Percentiles rank a stretch among this genome's conserved stretches.
phyloP scores from a whole-genome alignment of 805 yeast species.

The Wickerhamomyces pijperi region DNA sequence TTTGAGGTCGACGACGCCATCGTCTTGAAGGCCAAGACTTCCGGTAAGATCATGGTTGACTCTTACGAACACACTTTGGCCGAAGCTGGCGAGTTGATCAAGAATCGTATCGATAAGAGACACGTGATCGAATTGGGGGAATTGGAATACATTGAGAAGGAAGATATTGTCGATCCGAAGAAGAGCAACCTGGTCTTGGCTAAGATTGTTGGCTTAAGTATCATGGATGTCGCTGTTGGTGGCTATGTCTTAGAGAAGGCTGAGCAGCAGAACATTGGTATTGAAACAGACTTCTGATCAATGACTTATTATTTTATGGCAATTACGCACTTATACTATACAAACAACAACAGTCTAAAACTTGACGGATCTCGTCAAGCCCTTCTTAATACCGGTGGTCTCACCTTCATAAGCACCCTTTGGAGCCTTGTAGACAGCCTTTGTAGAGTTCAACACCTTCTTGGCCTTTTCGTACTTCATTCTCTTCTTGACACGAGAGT shows the following conservation, averaged over 20 bases:
- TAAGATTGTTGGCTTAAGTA: constrained; percentile 52
- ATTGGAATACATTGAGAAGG: constrained; percentile 14
- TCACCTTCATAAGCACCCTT: constrained; percentile 87
- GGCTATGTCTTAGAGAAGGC: constrained; percentile 26
- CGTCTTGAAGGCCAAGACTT: constrained; percentile 23
- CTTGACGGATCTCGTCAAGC: constrained; percentile 77
- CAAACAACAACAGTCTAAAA: too few relatives aligned
- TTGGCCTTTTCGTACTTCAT: constrained; percentile 90
- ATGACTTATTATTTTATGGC: too few relatives aligned
- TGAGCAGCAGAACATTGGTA: constrained; percentile 18
- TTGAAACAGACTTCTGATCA: constrained; percentile 4
- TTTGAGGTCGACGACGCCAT: constrained; percentile 41
- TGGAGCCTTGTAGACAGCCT: constrained; percentile 74
- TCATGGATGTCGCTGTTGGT: constrained; percentile 53
- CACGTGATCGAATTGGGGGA: constrained; percentile 39
- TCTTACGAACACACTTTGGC: constrained; percentile 41
- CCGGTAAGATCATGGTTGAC: constrained; percentile 43
- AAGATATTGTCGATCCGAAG: constrained; percentile 5
- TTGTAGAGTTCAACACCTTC: constrained; percentile 83
- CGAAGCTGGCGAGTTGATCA: constrained; percentile 60
- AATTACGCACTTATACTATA: too few relatives aligned
- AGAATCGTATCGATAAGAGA: constrained; percentile 25
- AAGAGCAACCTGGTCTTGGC: constrained; percentile 28
- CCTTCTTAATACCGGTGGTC: constrained; percentile 94
- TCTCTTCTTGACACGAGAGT: constrained; percentile 97